Percentiles rank a stretch among this genome's conserved stretches.
Conservation (phyloP, 2,329 filamentous ascomycete genomes). For the Colletotrichum tamarilloi region DNA sequence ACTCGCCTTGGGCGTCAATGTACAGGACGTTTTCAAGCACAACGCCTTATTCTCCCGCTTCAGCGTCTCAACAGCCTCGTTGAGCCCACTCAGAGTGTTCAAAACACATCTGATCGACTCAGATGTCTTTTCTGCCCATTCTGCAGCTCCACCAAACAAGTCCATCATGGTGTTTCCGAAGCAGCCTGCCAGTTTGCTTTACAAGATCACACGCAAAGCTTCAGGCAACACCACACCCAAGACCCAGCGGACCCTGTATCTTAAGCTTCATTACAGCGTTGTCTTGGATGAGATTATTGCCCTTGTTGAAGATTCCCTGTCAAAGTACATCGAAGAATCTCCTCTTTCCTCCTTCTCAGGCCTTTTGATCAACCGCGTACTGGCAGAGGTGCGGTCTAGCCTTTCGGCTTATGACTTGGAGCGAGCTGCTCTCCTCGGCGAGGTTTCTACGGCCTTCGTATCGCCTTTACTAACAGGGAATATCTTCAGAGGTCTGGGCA, state of each 20-base stretch:
- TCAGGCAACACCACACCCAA: slow-evolving; percentile 45
- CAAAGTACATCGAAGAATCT: slow-evolving; percentile 50
- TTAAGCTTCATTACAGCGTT: slow-evolving; percentile 81
- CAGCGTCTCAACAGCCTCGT: slow-evolving; percentile 84
- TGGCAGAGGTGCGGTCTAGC: slow-evolving; percentile 54
- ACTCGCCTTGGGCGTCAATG: slow-evolving; percentile 91
- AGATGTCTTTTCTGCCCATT: slow-evolving; percentile 73
- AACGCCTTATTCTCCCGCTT: slow-evolving; percentile 87
- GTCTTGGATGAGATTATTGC: slow-evolving; percentile 78
- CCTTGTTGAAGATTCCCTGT: slow-evolving; percentile 57
- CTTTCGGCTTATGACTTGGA: slow-evolving; percentile 67
- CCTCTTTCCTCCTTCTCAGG: slow-evolving; percentile 58
- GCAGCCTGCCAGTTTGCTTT: slow-evolving; percentile 84
- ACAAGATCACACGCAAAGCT: slow-evolving; percentile 75
- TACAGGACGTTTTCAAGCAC: slow-evolving; percentile 95
- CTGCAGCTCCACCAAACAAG: slow-evolving; percentile 63
- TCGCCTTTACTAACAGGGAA: slow-evolving; percentile 58
- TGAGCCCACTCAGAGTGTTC: slow-evolving; percentile 79
- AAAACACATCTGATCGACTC: slow-evolving; percentile 78
- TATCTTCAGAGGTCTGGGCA: slow-evolving; percentile 62
- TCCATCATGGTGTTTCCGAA: slow-evolving; percentile 78
- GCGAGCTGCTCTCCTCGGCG: slow-evolving; percentile 63
- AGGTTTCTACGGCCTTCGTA: slow-evolving; percentile 62
- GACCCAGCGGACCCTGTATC: slow-evolving; percentile 64
- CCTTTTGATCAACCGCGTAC: slow-evolving; percentile 56